Evolutionary conservation across 129 eudicot species (phyloP), one percentile per base, ranked within the genome.

Genomic region (Artemisia argyi): DNA sequence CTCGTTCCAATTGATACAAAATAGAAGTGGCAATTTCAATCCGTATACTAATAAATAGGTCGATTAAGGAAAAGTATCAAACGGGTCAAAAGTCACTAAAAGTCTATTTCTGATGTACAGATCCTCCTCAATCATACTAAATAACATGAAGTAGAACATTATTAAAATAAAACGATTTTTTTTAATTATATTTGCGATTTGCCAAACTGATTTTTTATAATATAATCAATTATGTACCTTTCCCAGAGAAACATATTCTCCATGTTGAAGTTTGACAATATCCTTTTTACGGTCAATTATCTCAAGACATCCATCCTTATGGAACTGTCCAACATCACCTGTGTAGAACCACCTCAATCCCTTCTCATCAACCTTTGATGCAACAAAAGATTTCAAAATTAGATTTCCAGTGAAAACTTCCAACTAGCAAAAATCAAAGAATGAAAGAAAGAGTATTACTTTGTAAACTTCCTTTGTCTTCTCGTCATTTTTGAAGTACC

Each of bases 291-390:
- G 93, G 73, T 94, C 98, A 49, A 88, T 84, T 78, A 94, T 90
- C 88, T 94, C 96, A 72, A 94, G 96, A 84, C 97, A 94, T 14
- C 97, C 97, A 81, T 94, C 97, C 57, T 76, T 75, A 79, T 94
- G 97, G 76, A 90, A 81, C 73, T 82, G 96, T 53, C 98, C 97
- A 19, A 90, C 81, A 68, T 94, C 98, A 62, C 98, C 97, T 0
- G 96, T 87, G 82, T 82, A 90, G 92, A 94, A 94, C 98, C 98
- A 94, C 83, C 91, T 84, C 85, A 83, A 84, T 61, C 98, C 98
- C 78, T 79, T 88, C 81, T 94, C 93, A 69, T 94, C 98, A 69
- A 85, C 93, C 98, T 94, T 81, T 62, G 46, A 42, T 44, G 61
- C 67, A 74, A 76, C 16, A 18, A 44, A n/a, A 65, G 3, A 73